A percentile compares a stretch with the other conserved stretches of the same genome.
These are phyloP conservation scores for Thielaviopsis euricoi DNA, from an alignment of 2,329 filamentous ascomycete species.

Conservation along the genomic window DNA sequence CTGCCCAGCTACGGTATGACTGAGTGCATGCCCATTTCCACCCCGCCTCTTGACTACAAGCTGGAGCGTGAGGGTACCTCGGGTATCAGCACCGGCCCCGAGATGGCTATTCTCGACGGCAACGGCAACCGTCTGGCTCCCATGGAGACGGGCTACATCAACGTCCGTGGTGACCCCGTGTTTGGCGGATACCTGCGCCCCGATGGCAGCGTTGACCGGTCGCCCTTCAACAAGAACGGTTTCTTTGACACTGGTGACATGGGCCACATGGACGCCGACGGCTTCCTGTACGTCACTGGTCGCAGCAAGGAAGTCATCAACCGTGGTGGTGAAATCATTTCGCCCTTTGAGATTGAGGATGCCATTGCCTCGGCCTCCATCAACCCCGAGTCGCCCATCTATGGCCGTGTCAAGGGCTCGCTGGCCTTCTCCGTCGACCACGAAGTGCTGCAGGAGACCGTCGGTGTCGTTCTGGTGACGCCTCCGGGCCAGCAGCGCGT, in stretches of 20 bases:
- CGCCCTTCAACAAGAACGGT: constrained; percentile 29
- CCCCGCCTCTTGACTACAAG: constrained; percentile 33
- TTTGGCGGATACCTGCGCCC: constrained; percentile 32
- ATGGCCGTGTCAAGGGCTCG: constrained; percentile 29
- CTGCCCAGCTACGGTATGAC: constrained; percentile 44
- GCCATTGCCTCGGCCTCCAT: constrained; percentile 32
- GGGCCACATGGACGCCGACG: constrained; percentile 32
- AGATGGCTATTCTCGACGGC: constrained; percentile 31
- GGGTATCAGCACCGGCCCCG: constrained; percentile 33
- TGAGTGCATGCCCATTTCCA: constrained; percentile 42
- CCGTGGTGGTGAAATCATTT: constrained; percentile 41
- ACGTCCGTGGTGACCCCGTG: constrained; percentile 32
- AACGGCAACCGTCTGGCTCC: constrained; percentile 18
- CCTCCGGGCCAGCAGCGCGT: constrained; percentile 25
- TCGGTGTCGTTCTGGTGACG: constrained; percentile 35
- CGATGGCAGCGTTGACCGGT: constrained; percentile 26
- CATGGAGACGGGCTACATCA: constrained; percentile 27
- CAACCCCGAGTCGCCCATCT: constrained; percentile 25
- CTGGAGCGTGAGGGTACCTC: constrained; percentile 37
- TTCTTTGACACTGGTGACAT: constrained; percentile 41
- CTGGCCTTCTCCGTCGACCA: constrained; percentile 37
- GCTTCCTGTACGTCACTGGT: constrained; percentile 37
- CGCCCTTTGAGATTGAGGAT: constrained; percentile 41
- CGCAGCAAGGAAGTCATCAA: constrained; percentile 41
- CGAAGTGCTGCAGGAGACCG: constrained; percentile 37